Evolutionary conservation across 805 yeast species (phyloP).

Genomic region (Starmerella apicola): DNA sequence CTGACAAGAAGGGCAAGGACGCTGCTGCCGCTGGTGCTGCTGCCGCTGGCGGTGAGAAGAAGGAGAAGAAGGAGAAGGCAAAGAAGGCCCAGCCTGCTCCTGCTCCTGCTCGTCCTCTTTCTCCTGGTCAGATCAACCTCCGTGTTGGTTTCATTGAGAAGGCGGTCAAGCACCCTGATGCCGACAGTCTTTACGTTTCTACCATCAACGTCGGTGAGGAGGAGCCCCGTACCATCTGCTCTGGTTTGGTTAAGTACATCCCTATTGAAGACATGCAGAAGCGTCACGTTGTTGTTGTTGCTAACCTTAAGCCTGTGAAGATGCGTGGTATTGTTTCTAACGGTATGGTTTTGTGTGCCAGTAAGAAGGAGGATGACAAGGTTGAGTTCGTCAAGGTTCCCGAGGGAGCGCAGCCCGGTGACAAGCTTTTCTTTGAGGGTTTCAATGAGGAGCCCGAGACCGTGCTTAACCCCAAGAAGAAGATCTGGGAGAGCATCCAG

Average conservation of each 20-base stretch:
- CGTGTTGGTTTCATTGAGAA: conserved; percentile 95
- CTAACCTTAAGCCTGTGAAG: conserved; percentile 92
- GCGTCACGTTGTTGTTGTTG: conserved; percentile 79
- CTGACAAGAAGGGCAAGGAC: conserved; percentile 20
- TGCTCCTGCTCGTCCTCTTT: conserved; percentile 30
- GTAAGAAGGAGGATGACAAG: conserved; percentile 39
- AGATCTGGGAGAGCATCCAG: conserved; percentile 91
- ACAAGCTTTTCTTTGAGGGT: conserved; percentile 88
- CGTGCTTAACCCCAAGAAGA: conserved; percentile 94
- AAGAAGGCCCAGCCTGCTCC: conserved; percentile 46
- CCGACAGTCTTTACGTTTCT: conserved; percentile 90
- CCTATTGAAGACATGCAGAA: conserved; percentile 92
- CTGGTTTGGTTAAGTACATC: conserved; percentile 83
- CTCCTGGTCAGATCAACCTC: conserved; percentile 77
- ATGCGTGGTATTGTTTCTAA: conserved; percentile 95
- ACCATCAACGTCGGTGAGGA: conserved; percentile 94
- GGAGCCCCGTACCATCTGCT: conserved; percentile 96
- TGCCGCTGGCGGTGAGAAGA: conserved; percentile 19
- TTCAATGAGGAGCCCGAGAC: conserved; percentile 81
- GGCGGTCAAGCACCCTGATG: conserved; percentile 95
- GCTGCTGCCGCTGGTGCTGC: conserved; percentile 18
- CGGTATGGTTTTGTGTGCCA: conserved; percentile 94
- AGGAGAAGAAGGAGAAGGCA: conserved; percentile 29
- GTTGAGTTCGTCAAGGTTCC: conserved; percentile 97
- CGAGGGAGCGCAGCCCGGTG: conserved; percentile 85